Conservation (phyloP, 306 rosid genomes). For the Acacia crassicarpa region DNA sequence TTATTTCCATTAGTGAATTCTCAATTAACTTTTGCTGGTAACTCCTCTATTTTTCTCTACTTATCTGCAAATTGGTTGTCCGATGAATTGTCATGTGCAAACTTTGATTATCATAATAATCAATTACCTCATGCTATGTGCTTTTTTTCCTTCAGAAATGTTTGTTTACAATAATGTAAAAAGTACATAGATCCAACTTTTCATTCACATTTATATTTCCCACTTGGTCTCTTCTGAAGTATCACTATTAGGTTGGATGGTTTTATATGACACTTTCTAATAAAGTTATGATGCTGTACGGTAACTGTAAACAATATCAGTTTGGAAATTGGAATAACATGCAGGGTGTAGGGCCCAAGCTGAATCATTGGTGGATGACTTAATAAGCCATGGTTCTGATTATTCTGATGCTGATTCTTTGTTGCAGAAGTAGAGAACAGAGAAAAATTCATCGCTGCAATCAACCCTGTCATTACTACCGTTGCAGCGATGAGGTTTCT, state of each 20-base stretch:
- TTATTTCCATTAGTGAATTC: not conserved
- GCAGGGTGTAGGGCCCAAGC: not conserved
- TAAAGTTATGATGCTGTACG: not conserved
- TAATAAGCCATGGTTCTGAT: no score
- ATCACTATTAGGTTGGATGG: not conserved
- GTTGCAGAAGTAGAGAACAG: no score
- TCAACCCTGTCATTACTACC: no score
- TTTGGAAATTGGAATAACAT: slow-evolving; percentile 24
- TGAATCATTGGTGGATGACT: not conserved
- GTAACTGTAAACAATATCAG: not conserved
- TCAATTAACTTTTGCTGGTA: not conserved
- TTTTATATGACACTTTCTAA: slow-evolving; percentile 5
- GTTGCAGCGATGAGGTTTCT: no score
- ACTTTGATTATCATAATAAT: not conserved
- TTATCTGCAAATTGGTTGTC: not conserved
- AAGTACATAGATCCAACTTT: not conserved
- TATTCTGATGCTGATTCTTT: no score
- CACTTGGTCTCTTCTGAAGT: not conserved
- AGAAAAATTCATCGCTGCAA: no score
- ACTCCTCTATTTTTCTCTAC: slow-evolving; percentile 1
- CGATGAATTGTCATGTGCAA: not conserved
- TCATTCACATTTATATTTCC: not conserved
- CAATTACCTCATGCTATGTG: not conserved
- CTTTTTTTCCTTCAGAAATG: not conserved
- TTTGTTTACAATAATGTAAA: not conserved